Conservation (phyloP, 352 stramenopile species). For the Phytophthora litchii region DNA sequence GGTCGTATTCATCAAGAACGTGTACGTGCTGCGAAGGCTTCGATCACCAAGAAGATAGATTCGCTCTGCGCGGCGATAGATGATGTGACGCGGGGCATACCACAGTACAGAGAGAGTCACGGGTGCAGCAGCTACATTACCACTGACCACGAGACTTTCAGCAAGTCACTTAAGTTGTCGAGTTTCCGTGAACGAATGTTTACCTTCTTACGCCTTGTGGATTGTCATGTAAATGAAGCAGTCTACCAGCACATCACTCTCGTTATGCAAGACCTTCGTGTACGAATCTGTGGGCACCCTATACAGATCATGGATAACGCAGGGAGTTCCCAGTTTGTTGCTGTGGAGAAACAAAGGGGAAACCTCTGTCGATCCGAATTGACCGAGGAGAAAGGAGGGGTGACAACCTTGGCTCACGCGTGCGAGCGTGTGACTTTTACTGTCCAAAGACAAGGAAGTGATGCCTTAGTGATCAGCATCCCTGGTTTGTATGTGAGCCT, state of each 20-base stretch:
- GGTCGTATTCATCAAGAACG: constrained; percentile 25
- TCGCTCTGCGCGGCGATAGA: constrained; percentile 33
- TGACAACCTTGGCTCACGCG: background rate
- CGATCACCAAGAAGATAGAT: constrained; percentile 24
- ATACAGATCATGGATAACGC: background rate
- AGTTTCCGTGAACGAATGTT: constrained; percentile 62
- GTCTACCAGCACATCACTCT: constrained; percentile 43
- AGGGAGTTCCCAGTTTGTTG: background rate
- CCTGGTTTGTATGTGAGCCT: constrained; percentile 33
- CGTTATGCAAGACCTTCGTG: constrained; percentile 39
- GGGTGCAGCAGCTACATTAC: constrained; percentile 12
- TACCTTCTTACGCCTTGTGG: constrained; percentile 53
- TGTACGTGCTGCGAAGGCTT: constrained; percentile 13
- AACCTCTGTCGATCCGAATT: constrained; percentile 4
- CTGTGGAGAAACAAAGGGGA: background rate
- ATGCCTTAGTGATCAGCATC: background rate
- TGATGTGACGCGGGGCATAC: constrained; percentile 18
- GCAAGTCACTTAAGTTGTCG: constrained; percentile 29
- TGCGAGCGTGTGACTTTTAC: constrained; percentile 12
- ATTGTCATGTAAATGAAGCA: constrained; percentile 51
- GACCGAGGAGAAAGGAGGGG: background rate
- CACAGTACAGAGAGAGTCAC: constrained; percentile 14
- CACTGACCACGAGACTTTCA: constrained; percentile 29
- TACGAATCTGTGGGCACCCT: constrained; percentile 39
- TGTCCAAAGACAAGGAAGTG: constrained; percentile 2